These are phyloP conservation scores for Aureobasidium sp. DNA, from an alignment of 2,329 filamentous ascomycete genomes.

Conservation along the genomic window DNA sequence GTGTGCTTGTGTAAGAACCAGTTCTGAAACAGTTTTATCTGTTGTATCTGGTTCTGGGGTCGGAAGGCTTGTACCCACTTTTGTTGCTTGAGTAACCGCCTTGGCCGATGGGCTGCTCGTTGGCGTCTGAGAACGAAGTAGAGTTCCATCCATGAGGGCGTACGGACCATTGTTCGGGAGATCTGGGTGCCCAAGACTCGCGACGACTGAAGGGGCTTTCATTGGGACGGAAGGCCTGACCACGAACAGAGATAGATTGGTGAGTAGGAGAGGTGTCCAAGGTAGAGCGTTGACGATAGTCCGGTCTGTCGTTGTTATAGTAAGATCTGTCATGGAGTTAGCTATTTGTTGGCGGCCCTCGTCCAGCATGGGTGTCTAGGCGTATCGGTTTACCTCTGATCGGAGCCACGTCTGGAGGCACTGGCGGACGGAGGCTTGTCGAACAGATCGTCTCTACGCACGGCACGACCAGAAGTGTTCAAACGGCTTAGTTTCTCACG, in stretches of 20 bases:
- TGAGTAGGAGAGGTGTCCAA: background rate
- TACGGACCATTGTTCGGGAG: background rate
- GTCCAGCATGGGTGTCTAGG: background rate
- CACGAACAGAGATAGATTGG: background rate
- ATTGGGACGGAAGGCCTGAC: background rate
- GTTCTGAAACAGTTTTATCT: background rate
- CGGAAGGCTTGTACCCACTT: background rate
- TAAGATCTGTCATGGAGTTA: background rate
- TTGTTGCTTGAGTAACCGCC: background rate
- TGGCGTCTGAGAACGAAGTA: background rate
- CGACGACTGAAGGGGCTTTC: background rate
- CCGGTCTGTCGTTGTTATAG: background rate
- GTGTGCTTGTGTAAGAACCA: background rate
- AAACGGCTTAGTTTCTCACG: constrained; percentile 18
- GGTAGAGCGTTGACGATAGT: background rate
- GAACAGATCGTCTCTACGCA: background rate
- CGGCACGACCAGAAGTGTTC: constrained; percentile 13
- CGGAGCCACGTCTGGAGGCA: background rate
- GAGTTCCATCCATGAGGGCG: background rate
- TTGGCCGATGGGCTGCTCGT: background rate
- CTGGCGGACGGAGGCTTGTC: constrained; percentile 5
- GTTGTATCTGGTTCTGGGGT: background rate
- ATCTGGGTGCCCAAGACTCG: background rate
- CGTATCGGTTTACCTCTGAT: background rate
- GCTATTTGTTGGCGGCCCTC: background rate